Evolutionary conservation across 176 grass and related monocot genomes (phyloP).

Genomic region (Cenchrus purpureus): DNA sequence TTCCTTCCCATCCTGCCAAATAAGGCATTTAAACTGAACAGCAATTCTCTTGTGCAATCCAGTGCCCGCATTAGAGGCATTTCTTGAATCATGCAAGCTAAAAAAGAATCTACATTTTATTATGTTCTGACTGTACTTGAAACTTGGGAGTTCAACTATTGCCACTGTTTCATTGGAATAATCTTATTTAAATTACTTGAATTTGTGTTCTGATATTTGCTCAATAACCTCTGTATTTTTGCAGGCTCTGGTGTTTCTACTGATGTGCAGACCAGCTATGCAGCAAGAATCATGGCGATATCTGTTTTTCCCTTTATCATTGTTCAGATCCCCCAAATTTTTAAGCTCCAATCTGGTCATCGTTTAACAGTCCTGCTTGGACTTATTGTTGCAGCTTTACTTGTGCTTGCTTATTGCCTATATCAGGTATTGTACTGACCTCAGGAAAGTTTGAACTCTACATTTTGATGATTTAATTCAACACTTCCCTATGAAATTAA

Average conservation of each 20-base stretch:
- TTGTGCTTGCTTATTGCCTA: constrained; percentile 79
- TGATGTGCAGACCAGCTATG: constrained; percentile 77
- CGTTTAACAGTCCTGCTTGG: constrained; percentile 64
- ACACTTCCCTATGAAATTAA: not conserved
- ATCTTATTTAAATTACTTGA: constrained; percentile 9
- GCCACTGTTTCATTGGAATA: not conserved
- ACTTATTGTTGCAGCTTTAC: constrained; percentile 59
- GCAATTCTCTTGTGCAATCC: not conserved
- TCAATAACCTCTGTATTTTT: constrained; percentile 27
- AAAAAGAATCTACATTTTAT: not conserved
- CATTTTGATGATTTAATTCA: constrained; percentile 8
- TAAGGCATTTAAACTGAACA: not conserved
- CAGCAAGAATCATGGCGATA: constrained; percentile 85
- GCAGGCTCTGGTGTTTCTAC: constrained; percentile 84
- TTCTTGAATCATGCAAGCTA: not conserved
- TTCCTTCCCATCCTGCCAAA: not conserved
- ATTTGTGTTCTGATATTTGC: constrained; percentile 15
- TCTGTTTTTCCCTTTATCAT: constrained; percentile 89
- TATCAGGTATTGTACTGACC: constrained; percentile 74
- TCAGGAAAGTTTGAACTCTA: not conserved
- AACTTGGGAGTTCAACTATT: constrained; percentile 8
- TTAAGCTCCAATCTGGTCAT: constrained; percentile 72
- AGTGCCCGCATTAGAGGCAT: not conserved
- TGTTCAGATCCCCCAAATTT: constrained; percentile 78
- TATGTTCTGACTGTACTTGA: not conserved